A percentile compares a stretch with the other conserved stretches of the same genome.
Evolutionary conservation across 352 stramenopile species (phyloP).

Genomic region (Elongisporangium anandrum): DNA sequence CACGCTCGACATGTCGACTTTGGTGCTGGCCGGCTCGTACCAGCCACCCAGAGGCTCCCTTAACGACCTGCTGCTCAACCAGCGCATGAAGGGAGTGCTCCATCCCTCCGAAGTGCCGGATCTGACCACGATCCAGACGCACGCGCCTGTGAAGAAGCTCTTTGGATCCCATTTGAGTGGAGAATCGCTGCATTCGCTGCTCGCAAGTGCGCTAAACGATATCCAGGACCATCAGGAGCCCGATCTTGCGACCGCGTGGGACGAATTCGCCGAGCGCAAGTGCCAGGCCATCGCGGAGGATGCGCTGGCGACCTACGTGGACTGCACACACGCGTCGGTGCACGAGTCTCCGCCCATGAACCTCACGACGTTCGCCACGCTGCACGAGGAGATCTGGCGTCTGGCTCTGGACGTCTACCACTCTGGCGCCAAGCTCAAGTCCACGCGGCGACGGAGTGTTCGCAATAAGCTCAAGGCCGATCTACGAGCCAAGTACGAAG

Average conservation of each 20-base stretch:
- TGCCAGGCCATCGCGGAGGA: slow-evolving; percentile 49
- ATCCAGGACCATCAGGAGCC: slow-evolving; percentile 21
- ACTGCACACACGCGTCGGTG: slow-evolving; percentile 64
- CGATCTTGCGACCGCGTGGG: slow-evolving; percentile 62
- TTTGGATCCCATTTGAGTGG: slow-evolving; percentile 61
- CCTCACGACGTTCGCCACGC: slow-evolving; percentile 48
- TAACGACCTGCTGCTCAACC: neutral
- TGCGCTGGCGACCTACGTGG: slow-evolving; percentile 63
- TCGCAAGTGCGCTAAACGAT: slow-evolving; percentile 28
- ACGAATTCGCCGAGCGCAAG: slow-evolving; percentile 56
- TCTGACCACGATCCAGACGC: slow-evolving; percentile 4
- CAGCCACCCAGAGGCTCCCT: neutral
- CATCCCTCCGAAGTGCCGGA: neutral
- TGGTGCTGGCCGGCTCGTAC: neutral
- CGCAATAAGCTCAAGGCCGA: slow-evolving; percentile 46
- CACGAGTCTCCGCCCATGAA: slow-evolving; percentile 57
- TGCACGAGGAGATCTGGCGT: slow-evolving; percentile 68
- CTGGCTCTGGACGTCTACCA: slow-evolving; percentile 72
- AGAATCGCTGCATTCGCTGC: slow-evolving; percentile 37
- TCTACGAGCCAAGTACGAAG: slow-evolving; percentile 33
- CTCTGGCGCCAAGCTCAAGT: slow-evolving; percentile 30
- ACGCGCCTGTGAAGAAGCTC: slow-evolving; percentile 50
- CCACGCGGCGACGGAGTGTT: slow-evolving; percentile 35
- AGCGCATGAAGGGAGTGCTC: neutral
- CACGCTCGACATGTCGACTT: slow-evolving; percentile 41